Percentiles rank a stretch among this genome's conserved stretches.
phyloP scores from a whole-genome alignment of 441 rosid species.

The Syzygium syzygioides region DNA sequence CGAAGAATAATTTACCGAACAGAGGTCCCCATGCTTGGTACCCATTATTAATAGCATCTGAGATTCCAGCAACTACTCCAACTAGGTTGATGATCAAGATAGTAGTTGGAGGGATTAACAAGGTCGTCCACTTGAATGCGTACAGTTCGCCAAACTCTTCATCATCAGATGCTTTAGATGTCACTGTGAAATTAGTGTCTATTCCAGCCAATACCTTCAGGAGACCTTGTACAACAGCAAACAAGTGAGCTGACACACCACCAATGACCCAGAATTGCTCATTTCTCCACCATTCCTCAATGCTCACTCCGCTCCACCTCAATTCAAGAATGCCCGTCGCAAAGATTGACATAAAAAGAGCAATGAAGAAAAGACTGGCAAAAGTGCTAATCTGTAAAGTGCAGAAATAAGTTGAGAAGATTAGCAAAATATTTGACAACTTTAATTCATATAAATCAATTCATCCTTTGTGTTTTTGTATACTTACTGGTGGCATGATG shows the following conservation, averaged over 20 bases:
- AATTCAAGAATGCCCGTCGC: constrained; percentile 3
- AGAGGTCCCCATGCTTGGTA: constrained; percentile 3
- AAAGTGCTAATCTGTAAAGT: constrained; percentile 3
- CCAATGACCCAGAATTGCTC: constrained; percentile 6
- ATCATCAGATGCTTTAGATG: neutral
- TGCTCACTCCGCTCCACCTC: constrained; percentile 7
- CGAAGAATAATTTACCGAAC: neutral
- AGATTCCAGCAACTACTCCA: constrained; percentile 4
- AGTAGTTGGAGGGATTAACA: constrained; percentile 7
- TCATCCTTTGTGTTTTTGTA: neutral
- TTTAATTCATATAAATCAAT: neutral
- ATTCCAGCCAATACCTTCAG: constrained; percentile 4
- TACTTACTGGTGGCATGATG: constrained; percentile 2
- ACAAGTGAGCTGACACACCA: constrained; percentile 1
- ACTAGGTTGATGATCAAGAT: constrained; percentile 2
- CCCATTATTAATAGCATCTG: constrained; percentile 1
- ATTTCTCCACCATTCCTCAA: constrained; percentile 6
- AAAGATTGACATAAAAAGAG: constrained; percentile 2
- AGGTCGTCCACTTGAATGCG: constrained; percentile 6
- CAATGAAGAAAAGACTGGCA: constrained; percentile 2
- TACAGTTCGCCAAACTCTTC: neutral
- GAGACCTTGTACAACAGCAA: constrained; percentile 3
- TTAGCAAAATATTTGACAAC: neutral
- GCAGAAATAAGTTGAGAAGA: neutral
- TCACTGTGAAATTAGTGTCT: constrained; percentile 1